Evolutionary conservation across 306 rosid species (phyloP), one percentile per base, ranked within the genome.

Genomic region (Hippophae rhamnoides): DNA sequence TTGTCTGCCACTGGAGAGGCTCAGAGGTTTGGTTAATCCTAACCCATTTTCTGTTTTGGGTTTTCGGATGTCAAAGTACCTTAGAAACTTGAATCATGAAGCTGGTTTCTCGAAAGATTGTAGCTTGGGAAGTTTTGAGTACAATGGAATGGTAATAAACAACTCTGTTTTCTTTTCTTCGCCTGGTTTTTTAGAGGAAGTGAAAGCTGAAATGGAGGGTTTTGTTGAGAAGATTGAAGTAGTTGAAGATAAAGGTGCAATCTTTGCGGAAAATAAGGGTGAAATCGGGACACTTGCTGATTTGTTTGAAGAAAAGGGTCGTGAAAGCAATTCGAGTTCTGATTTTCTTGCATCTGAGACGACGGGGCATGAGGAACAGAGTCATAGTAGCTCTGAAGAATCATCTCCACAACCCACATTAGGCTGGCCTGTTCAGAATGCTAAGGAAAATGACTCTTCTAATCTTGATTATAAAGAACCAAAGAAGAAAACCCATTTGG

Each of bases 281-380:
- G 75, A 72, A 61, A 68, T 49, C 41, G 95, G 45, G 61, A 72
- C 62, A 13, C 74, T 71, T 63, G 70, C 54, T 56, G 62, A 72
- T 80, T 74, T 76, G 80, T 63, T 76, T 58, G 83, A 79, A 48
- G 88, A 80, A 31, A 82, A 80, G 66, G 82, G 84, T 58, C 81
- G 86, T 52, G 87, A 78, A 60, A 93, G 99, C 65, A 80, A 81
- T 72, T 82, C 85, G 3, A 84, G 94, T 75, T 86, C 89, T 50
- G 89, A 82, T 65, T 78, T 84, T 66, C 64, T 86, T 66, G 69
- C 86, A 14, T 86, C 97, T n/a, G 95, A 84, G 78, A 81, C 89
- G 53, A 73, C 78, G 40, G 90, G 78, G 58, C 79, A 75, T 56
- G 95, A 86, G 69, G 95, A 84, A 49, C 94, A 72, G 45, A 88